Base-by-base conservation (phyloP, 306 rosid species). In the Cicer chorassanicum region DNA sequence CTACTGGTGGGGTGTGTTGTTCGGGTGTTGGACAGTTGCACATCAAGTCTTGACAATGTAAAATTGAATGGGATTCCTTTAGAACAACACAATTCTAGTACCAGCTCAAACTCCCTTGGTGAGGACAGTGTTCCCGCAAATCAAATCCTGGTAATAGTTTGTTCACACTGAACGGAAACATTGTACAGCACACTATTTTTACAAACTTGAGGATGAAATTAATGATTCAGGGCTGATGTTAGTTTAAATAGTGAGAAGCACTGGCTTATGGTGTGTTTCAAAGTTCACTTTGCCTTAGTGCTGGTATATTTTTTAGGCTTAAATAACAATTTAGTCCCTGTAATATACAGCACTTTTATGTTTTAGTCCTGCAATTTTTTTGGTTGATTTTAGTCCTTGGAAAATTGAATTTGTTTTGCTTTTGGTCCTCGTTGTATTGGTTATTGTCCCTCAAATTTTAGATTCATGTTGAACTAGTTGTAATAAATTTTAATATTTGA, bases 1-100 rank as follows among this genome's bases (percentile, higher is more conserved):
- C 85, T 94, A 54, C 56, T 94, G 73, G 72, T 85, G 91, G 98
- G 97, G 3, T 84, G 91, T 81, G 96, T 88, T 75, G 97, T 91
- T 61, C 94, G 97, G 85, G 46, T 94, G 67, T 78, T 91, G 89
- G 90, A 81, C 86, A 89, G 96, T 85, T 88, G 97, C 72, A 79
- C 88, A 69, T 77, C 81, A 59, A 79, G 81, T 82, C 88, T 94
- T 77, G 86, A 73, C 14, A 70, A 53, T 60, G 80, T 86, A 56
- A 88, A 78, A 42, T 61, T 81, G 66, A 57, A 43, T 49, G 83
- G 68, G 53, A 43, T 82, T 57, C 72, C 85, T 67, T 84, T 82
- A 53, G 71, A 68, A 79, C 82, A 80, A 78, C 64, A 18, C 46
- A 64, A 43, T 67, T 63, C 69, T 56, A 46, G 70, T n/a, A n/a